Evolutionary conservation across 345 rosid genomes (phyloP).

Genomic region (Mangifera indica): DNA sequence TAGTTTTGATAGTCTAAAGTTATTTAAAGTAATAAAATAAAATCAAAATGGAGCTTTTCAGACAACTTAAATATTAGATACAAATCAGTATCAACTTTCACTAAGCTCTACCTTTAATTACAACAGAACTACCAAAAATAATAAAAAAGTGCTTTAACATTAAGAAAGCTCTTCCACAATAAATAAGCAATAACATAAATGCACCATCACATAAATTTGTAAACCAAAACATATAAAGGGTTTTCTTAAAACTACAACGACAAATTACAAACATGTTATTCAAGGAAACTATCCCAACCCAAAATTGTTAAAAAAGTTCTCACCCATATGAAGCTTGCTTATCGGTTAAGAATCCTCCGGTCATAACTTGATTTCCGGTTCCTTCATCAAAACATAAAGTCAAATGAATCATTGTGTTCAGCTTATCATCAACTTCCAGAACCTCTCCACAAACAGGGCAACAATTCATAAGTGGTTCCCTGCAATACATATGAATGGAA

Average conservation of each 20-base stretch:
- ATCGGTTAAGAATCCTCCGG: constrained; percentile 94
- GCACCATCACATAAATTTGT: neutral
- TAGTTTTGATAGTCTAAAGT: too few relatives aligned
- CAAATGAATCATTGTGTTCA: constrained; percentile 82
- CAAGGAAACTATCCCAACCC: neutral
- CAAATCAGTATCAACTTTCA: neutral
- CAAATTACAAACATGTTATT: neutral
- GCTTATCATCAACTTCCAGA: constrained; percentile 67
- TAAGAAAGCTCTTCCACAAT: neutral
- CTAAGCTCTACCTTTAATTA: neutral
- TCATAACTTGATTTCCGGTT: constrained; percentile 91
- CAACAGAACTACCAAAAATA: neutral
- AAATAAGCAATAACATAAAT: neutral
- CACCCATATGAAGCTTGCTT: constrained; percentile 94
- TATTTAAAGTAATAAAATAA: too few relatives aligned
- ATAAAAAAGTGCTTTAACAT: too few relatives aligned
- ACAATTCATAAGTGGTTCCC: constrained; percentile 73
- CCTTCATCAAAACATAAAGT: constrained; percentile 95
- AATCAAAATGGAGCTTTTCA: neutral
- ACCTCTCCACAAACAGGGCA: constrained; percentile 91
- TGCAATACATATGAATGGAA: constrained; percentile 30
- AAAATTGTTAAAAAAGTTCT: constrained; percentile 17
- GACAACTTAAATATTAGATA: neutral
- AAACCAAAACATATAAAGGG: neutral
- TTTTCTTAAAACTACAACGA: neutral